These are phyloP conservation scores for Hypsizygus marmoreus DNA, from an alignment of 768 basidiomycete genomes.

Conservation along the genomic window DNA sequence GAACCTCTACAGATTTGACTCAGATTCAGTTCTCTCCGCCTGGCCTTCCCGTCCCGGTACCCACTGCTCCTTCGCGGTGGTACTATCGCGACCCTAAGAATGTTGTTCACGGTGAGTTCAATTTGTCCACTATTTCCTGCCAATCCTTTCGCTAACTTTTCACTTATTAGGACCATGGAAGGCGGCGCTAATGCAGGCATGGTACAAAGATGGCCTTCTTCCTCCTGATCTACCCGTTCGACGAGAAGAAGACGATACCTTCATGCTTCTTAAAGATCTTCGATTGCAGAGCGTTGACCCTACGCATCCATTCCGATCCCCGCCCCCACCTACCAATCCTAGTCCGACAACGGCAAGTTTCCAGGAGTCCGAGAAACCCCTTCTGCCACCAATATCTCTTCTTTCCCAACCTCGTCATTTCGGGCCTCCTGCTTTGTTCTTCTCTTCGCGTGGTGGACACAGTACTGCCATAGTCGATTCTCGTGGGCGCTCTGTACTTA, in stretches of 20 bases:
- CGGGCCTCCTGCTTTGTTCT: slow-evolving; percentile 86
- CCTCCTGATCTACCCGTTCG: slow-evolving; percentile 83
- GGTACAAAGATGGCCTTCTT: slow-evolving; percentile 83
- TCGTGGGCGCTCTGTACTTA: slow-evolving; percentile 82
- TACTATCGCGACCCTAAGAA: slow-evolving; percentile 84
- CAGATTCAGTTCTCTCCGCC: slow-evolving; percentile 78
- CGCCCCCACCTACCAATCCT: slow-evolving; percentile 37
- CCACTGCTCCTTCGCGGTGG: slow-evolving; percentile 73
- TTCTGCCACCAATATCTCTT: slow-evolving; percentile 74
- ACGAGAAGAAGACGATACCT: slow-evolving; percentile 72
- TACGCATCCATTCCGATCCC: slow-evolving; percentile 71
- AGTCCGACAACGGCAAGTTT: slow-evolving; percentile 19
- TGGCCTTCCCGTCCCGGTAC: slow-evolving; percentile 72
- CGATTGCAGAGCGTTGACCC: slow-evolving; percentile 80
- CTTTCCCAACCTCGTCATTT: slow-evolving; percentile 79
- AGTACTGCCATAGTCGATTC: slow-evolving; percentile 87
- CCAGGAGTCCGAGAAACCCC: slow-evolving; percentile 47
- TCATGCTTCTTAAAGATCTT: slow-evolving; percentile 70
- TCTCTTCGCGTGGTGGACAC: slow-evolving; percentile 86
- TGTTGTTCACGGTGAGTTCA: slow-evolving; percentile 67
- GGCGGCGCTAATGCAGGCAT: slow-evolving; percentile 83
- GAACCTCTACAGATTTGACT: slow-evolving; percentile 47
- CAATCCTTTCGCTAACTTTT: not conserved
- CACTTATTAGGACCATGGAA: slow-evolving; percentile 75
- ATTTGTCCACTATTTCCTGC: not conserved